Evolutionary conservation across 2,329 filamentous ascomycete species (phyloP).

Genomic region (Aspergillus cejpii): DNA sequence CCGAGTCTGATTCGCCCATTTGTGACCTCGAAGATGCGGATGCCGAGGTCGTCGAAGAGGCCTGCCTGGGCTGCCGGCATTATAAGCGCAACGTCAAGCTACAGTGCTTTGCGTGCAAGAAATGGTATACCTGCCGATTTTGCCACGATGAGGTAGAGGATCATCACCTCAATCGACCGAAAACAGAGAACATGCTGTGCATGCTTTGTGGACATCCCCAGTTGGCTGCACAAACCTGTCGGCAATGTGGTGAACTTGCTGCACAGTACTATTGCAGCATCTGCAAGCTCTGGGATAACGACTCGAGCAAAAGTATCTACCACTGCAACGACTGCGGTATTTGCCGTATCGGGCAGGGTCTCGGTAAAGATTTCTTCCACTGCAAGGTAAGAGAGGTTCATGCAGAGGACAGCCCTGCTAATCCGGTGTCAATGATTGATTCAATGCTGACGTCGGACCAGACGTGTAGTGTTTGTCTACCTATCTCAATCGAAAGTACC

Average conservation of each 20-base stretch:
- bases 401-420: not conserved
- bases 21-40: slow-evolving; percentile 36
- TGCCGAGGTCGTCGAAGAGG: slow-evolving; percentile 46
- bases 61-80: slow-evolving; percentile 72
- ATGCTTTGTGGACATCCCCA: slow-evolving; percentile 91
- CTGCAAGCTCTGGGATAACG: slow-evolving; percentile 96
- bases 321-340: slow-evolving; percentile 96
- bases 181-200: slow-evolving; percentile 92
- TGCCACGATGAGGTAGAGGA: slow-evolving; percentile 83
- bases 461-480: slow-evolving; percentile 91
- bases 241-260: slow-evolving; percentile 65
- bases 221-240: slow-evolving; percentile 69
- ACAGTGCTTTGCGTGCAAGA: slow-evolving; percentile 81
- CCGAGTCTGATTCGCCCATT: slow-evolving; percentile 24
- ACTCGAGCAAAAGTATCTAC: slow-evolving; percentile 84
- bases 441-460: slow-evolving; percentile 32
- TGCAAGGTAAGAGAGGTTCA: slow-evolving; percentile 65
- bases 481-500: slow-evolving; percentile 72
- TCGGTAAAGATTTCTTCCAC: slow-evolving; percentile 96
- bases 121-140: slow-evolving; percentile 91
- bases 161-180: slow-evolving; percentile 69
- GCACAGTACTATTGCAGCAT: slow-evolving; percentile 90
- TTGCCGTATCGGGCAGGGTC: slow-evolving; percentile 78
- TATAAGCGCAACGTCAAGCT: slow-evolving; percentile 95
- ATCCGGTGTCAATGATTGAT: not conserved